Percentiles rank a stretch among this genome's conserved stretches.
phyloP scores from a whole-genome alignment of 1,284 basidiomycete genomes.

The Earliella scabrosa region DNA sequence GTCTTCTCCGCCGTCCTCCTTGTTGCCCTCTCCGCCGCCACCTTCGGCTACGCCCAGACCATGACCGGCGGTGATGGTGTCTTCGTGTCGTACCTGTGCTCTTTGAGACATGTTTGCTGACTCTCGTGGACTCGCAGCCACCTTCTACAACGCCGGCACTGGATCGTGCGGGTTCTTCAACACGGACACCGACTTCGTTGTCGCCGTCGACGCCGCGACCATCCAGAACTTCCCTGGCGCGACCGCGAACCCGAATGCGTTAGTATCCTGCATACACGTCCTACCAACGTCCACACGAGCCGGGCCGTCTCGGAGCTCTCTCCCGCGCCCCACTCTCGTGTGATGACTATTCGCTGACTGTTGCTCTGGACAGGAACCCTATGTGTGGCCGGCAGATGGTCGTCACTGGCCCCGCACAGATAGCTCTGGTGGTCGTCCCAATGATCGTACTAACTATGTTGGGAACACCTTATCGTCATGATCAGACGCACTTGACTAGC shows the following conservation, averaged over 20 bases:
- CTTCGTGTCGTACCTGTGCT: too few relatives aligned
- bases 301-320: too few relatives aligned
- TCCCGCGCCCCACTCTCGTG: too few relatives aligned
- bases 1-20: conserved; percentile 16
- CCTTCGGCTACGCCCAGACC: conserved; percentile 10
- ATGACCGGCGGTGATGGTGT: conserved; percentile 11
- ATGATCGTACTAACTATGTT: too few relatives aligned
- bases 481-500: too few relatives aligned
- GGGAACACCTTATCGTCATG: too few relatives aligned
- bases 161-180: conserved; percentile 24
- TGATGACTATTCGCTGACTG: too few relatives aligned
- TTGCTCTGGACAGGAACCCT: conserved; percentile 32
- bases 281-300: too few relatives aligned
- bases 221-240: conserved; percentile 25
- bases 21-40: conserved; percentile 13
- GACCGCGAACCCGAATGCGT: conserved; percentile 23
- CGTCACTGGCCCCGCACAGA: conserved; percentile 13
- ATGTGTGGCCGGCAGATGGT: conserved; percentile 40
- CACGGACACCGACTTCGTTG: conserved; percentile 26
- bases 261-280: too few relatives aligned
- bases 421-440: too few relatives aligned
- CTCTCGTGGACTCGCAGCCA: not conserved
- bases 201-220: conserved; percentile 18
- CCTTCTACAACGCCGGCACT: conserved; percentile 11
- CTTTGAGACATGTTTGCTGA: too few relatives aligned